These are phyloP conservation scores for Myxozyma kluyveri DNA, from an alignment of 805 yeast species.

Conservation along the genomic window DNA sequence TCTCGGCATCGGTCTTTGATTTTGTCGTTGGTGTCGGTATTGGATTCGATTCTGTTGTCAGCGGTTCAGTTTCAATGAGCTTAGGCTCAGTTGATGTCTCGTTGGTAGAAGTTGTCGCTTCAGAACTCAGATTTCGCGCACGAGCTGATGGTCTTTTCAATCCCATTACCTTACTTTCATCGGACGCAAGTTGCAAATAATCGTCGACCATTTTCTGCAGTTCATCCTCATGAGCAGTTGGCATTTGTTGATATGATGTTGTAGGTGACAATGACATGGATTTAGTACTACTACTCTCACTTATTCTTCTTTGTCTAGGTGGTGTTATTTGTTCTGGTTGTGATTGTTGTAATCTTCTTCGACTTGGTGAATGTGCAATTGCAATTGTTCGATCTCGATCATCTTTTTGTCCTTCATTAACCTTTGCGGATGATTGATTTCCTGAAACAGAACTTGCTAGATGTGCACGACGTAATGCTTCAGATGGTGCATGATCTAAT, in stretches of 20 bases:
- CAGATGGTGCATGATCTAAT: background rate
- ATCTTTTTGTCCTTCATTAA: too few species aligned
- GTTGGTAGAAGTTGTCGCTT: background rate
- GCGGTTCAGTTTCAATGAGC: background rate
- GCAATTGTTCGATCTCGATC: constrained; percentile 2
- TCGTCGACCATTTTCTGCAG: constrained; percentile 28
- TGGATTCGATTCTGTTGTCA: constrained; percentile 1
- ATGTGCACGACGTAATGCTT: too few species aligned
- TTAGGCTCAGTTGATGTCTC: background rate
- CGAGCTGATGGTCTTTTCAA: constrained; percentile 10
- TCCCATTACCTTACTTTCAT: constrained; percentile 10
- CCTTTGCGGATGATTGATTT: too few species aligned
- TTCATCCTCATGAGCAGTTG: constrained; percentile 25
- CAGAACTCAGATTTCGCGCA: background rate
- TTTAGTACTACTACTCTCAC: constrained; percentile 6
- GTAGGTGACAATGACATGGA: constrained; percentile 25
- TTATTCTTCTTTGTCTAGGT: background rate
- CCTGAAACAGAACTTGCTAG: too few species aligned
- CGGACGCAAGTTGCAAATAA: constrained; percentile 21
- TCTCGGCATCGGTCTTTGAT: constrained; percentile 2
- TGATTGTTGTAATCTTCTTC: constrained; percentile 1
- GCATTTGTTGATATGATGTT: constrained; percentile 16
- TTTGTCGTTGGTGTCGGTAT: background rate
- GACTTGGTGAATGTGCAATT: constrained; percentile 4
- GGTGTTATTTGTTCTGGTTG: background rate